Evolutionary conservation across 2,329 filamentous ascomycete genomes (phyloP).

Genomic region (Coleophoma cylindrospora): DNA sequence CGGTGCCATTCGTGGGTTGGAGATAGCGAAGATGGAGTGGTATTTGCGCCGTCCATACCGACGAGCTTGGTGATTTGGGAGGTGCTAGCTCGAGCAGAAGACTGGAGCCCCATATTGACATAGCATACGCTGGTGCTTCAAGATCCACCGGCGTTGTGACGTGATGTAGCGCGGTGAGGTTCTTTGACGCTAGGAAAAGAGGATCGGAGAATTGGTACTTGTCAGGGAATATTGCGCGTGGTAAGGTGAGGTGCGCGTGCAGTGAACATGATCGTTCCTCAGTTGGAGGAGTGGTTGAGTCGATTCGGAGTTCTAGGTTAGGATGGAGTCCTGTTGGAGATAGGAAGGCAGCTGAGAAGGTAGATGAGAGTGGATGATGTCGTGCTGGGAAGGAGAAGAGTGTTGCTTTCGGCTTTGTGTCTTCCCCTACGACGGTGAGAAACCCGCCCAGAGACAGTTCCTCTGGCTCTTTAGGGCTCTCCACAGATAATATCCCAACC

Average conservation of each 20-base stretch:
- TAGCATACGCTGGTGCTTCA: slow-evolving; percentile 81
- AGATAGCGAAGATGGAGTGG: slow-evolving; percentile 87
- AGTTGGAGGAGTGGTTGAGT: slow-evolving; percentile 43
- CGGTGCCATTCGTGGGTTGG: slow-evolving; percentile 42
- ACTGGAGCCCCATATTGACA: slow-evolving; percentile 72
- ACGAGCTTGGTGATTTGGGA: slow-evolving; percentile 22
- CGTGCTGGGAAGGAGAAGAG: slow-evolving; percentile 81
- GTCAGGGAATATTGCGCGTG: slow-evolving; percentile 77
- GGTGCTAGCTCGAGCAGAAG: slow-evolving; percentile 71
- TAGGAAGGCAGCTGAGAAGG: slow-evolving; percentile 61
- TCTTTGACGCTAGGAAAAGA: slow-evolving; percentile 76
- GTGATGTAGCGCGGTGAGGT: slow-evolving; percentile 63
- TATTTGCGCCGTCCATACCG: slow-evolving; percentile 61
- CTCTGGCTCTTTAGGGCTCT: slow-evolving; percentile 60
- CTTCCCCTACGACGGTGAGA: slow-evolving; percentile 72
- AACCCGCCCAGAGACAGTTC: slow-evolving; percentile 77
- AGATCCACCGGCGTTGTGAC: slow-evolving; percentile 78
- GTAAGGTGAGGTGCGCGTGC: slow-evolving; percentile 78
- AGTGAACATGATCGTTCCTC: slow-evolving; percentile 60
- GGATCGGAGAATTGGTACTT: slow-evolving; percentile 76
- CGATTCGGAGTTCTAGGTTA: slow-evolving; percentile 64
- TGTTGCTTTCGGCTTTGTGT: slow-evolving; percentile 66
- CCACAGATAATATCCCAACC: slow-evolving; percentile 70
- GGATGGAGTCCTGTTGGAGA: slow-evolving; percentile 79
- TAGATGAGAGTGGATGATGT: slow-evolving; percentile 54